Conservation (phyloP, 2,329 filamentous ascomycete species). For the Arthrobotrys entomopaga region DNA sequence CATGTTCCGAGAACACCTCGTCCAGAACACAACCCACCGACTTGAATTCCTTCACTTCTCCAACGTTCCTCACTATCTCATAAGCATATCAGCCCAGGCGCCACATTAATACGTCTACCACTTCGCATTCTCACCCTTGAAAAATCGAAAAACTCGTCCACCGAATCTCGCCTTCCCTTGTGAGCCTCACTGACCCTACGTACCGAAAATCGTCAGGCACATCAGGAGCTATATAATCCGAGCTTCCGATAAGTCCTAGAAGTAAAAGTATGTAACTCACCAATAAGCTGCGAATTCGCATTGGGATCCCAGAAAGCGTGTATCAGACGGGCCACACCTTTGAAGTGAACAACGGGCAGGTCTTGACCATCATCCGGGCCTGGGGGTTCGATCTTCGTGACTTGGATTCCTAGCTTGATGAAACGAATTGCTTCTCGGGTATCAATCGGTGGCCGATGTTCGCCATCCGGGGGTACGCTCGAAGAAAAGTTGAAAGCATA, state of each 20-base stretch:
- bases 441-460: conserved; percentile 68
- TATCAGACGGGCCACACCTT: conserved; percentile 70
- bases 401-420: conserved; percentile 74
- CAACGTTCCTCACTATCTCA: conserved; percentile 73
- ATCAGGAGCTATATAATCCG: conserved; percentile 25
- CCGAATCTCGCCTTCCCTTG: conserved; percentile 75
- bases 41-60: conserved; percentile 79
- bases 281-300: conserved; percentile 73
- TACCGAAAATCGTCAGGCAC: conserved; percentile 40
- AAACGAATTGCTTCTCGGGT: conserved; percentile 75
- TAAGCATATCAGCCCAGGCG: conserved; percentile 58
- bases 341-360: conserved; percentile 75
- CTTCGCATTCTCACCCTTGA: conserved; percentile 61
- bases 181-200: conserved; percentile 71
- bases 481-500: conserved; percentile 76
- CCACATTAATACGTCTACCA: neutral
- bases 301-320: conserved; percentile 75
- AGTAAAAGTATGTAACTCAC: conserved; percentile 63
- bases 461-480: conserved; percentile 63
- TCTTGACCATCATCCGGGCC: conserved; percentile 69
- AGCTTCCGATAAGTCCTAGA: conserved; percentile 45
- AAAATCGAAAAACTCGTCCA: conserved; percentile 78
- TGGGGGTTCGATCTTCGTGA: conserved; percentile 71
- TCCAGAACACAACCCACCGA: conserved; percentile 73
- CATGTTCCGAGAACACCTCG: conserved; percentile 78